phyloP scores from a whole-genome alignment of 2,329 filamentous ascomycete species.

The Graphilbum fragrans region DNA sequence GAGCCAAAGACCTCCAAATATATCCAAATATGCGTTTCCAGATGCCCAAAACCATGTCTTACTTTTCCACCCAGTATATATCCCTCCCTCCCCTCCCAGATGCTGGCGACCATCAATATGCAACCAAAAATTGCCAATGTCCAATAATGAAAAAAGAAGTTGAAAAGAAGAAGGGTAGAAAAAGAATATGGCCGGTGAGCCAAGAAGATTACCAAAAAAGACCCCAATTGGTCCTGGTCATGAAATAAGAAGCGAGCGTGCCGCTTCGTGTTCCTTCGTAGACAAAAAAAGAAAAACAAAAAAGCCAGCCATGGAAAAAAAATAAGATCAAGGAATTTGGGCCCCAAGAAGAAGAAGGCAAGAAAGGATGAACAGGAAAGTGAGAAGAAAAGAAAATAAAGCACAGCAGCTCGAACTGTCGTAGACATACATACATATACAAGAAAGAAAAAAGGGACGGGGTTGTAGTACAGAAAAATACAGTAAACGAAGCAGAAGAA shows the following conservation, averaged over 20 bases:
- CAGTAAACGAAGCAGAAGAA: not conserved
- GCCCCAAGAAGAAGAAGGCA: not conserved
- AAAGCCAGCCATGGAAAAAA: not conserved
- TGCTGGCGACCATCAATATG: conserved; percentile 2
- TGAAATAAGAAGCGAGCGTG: not conserved
- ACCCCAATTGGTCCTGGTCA: too few species aligned
- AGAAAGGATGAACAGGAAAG: not conserved
- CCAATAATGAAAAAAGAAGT: not conserved
- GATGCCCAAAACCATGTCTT: not conserved
- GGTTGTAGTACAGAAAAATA: not conserved
- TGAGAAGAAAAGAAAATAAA: not conserved
- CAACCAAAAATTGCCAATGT: not conserved
- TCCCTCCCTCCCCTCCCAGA: not conserved
- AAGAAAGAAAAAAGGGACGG: too few species aligned
- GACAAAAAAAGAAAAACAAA: not conserved
- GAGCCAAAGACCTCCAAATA: too few species aligned
- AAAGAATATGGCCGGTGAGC: too few species aligned
- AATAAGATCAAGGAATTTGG: not conserved
- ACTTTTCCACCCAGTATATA: not conserved
- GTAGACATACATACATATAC: not conserved
- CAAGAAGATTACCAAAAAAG: too few species aligned
- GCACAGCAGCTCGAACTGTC: not conserved
- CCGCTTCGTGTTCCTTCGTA: too few species aligned
- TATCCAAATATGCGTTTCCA: too few species aligned
- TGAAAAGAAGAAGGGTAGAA: not conserved